phyloP scores from a whole-genome alignment of 345 rosid species.

The Brassica nigra region DNA sequence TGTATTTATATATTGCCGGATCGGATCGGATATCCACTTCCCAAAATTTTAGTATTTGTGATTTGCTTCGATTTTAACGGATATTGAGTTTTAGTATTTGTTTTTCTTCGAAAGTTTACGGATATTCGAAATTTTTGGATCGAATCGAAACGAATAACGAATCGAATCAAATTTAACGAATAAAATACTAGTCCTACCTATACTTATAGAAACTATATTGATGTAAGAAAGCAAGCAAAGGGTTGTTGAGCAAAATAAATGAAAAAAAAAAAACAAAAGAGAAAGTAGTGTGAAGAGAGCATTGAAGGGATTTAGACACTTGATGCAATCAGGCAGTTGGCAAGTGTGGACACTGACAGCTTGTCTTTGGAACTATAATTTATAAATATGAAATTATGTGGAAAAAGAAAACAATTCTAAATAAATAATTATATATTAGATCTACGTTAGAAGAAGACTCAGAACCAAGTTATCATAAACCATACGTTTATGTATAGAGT shows the following conservation, averaged over 20 bases:
- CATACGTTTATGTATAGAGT: neutral
- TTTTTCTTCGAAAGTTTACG: no score
- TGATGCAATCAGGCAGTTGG: slow-evolving; percentile 24
- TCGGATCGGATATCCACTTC: no score
- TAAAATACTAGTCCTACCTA: no score
- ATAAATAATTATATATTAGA: neutral
- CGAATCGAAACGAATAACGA: no score
- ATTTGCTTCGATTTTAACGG: no score
- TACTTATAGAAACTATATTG: neutral
- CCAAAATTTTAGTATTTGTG: no score
- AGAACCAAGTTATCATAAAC: neutral
- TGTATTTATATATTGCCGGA: no score
- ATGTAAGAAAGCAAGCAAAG: neutral
- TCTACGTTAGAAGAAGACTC: neutral
- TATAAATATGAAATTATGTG: neutral
- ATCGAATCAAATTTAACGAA: no score
- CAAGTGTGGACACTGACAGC: slow-evolving; percentile 15
- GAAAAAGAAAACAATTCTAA: neutral
- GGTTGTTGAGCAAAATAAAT: neutral
- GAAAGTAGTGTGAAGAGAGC: neutral
- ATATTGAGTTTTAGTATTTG: no score
- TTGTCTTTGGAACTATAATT: neutral
- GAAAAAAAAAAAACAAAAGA: neutral
- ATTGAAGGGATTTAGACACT: slow-evolving; percentile 9
- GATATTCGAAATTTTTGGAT: no score